phyloP scores from a whole-genome alignment of 345 rosid species.

The Dimocarpus longan region DNA sequence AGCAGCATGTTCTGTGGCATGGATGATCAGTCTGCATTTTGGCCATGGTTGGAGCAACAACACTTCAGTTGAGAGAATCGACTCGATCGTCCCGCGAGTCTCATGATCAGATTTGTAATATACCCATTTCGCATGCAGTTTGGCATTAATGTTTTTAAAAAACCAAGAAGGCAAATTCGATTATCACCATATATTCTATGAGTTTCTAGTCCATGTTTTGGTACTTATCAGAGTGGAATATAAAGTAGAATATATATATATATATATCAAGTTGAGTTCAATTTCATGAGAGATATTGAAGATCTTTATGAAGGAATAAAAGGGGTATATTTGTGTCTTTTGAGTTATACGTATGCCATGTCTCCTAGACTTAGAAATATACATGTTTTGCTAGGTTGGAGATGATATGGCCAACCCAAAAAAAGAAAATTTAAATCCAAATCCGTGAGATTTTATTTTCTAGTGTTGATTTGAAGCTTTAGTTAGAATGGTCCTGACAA shows the following conservation, averaged over 20 bases:
- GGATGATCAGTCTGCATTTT: conserved; percentile 86
- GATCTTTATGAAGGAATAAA: conserved; percentile 28
- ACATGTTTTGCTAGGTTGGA: conserved; percentile 26
- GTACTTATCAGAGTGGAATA: conserved; percentile 34
- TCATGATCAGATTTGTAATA: conserved; percentile 11
- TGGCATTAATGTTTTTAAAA: conserved; percentile 14
- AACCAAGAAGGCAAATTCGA: conserved; percentile 10
- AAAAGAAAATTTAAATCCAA: not conserved
- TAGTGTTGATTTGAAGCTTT: conserved; percentile 21
- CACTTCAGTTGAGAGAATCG: conserved; percentile 55
- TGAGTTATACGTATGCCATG: conserved; percentile 19
- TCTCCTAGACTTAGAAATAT: conserved; percentile 2
- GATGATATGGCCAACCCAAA: conserved; percentile 1
- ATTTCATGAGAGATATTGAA: conserved; percentile 7
- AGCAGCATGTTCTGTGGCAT: conserved; percentile 89
- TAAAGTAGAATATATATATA: conserved; percentile 29
- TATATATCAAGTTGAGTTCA: conserved; percentile 27
- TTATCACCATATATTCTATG: not conserved
- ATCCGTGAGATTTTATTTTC: conserved; percentile 6
- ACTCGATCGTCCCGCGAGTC: not conserved
- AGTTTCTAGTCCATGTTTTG: conserved; percentile 30
- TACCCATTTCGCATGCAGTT: conserved; percentile 7
- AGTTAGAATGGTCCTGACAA: not conserved
- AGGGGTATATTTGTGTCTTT: conserved; percentile 15
- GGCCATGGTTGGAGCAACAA: conserved; percentile 98